These are phyloP conservation scores for Melampsora americana DNA, from an alignment of 1,284 basidiomycete species.

Conservation along the genomic window DNA sequence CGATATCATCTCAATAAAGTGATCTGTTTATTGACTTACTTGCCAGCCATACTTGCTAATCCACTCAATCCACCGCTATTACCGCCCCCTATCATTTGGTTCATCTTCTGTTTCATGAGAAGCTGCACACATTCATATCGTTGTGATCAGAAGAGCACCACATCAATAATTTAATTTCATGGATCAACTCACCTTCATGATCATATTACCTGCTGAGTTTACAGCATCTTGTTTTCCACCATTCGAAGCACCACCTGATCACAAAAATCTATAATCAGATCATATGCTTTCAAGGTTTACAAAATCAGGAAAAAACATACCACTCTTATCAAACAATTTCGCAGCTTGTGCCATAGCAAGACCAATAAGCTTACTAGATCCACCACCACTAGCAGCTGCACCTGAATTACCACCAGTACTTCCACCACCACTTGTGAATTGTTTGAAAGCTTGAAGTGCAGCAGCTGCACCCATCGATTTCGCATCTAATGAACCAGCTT, in stretches of 20 bases:
- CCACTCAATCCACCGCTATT: conserved; percentile 31
- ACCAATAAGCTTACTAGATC: conserved; percentile 26
- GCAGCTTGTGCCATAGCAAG: conserved; percentile 41
- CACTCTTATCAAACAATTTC: conserved; percentile 36
- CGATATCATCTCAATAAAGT: too few species aligned
- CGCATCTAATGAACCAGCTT: conserved; percentile 35
- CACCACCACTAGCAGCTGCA: background rate
- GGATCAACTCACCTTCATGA: conserved; percentile 31
- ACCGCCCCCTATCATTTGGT: conserved; percentile 32
- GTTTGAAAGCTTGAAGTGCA: conserved; percentile 40
- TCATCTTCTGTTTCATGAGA: conserved; percentile 36
- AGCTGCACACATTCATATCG: conserved; percentile 5
- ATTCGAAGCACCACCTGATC: conserved; percentile 25
- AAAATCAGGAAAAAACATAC: background rate
- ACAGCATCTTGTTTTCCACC: conserved; percentile 42
- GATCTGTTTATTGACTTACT: conserved; percentile 15
- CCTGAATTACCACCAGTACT: background rate
- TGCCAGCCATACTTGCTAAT: conserved; percentile 29
- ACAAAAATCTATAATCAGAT: background rate
- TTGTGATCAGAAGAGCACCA: too few species aligned
- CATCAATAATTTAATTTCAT: background rate
- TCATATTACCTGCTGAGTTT: conserved; percentile 39
- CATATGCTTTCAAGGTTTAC: background rate
- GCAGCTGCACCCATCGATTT: conserved; percentile 41
- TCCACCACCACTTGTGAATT: conserved; percentile 27